These are phyloP conservation scores for Mortierella alpina DNA, from an alignment of 192 early-diverging fungal genomes.

Conservation along the genomic window DNA sequence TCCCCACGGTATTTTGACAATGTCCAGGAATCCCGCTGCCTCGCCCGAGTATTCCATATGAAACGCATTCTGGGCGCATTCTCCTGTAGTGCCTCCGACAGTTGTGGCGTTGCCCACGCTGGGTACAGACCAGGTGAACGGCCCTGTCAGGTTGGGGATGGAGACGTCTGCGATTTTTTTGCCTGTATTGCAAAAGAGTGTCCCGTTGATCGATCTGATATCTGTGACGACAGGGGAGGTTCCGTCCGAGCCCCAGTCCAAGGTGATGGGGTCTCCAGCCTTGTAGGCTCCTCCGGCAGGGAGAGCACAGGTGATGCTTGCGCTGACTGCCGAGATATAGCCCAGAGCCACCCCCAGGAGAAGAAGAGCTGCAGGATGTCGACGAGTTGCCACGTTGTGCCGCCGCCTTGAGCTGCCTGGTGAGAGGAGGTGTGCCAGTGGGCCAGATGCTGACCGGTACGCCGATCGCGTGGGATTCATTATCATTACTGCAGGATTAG, in stretches of 20 bases:
- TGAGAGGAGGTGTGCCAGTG: no score
- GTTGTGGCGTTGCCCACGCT: conserved; percentile 43
- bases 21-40: conserved; percentile 5
- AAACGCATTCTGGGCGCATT: conserved; percentile 32
- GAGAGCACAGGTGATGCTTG: conserved; percentile 37
- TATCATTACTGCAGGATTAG: no score
- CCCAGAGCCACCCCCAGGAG: not conserved
- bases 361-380: not conserved
- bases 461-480: no score
- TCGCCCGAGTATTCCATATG: conserved; percentile 41
- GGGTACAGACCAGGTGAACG: conserved; percentile 40
- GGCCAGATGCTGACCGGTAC: no score
- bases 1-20: conserved; percentile 21
- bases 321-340: conserved; percentile 3
- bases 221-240: conserved; percentile 13
- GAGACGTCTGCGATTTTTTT: conserved; percentile 21
- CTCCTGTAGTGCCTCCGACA: conserved; percentile 16
- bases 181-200: conserved; percentile 28
- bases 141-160: conserved; percentile 17
- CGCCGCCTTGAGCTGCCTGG: no score
- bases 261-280: conserved; percentile 32
- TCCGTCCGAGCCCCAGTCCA: conserved; percentile 36
- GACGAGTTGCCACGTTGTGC: not conserved
- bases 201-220: conserved; percentile 26
- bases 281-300: conserved; percentile 40